phyloP scores from a whole-genome alignment of 2,329 filamentous ascomycete genomes.

The Raffaelea deltoideospora region DNA sequence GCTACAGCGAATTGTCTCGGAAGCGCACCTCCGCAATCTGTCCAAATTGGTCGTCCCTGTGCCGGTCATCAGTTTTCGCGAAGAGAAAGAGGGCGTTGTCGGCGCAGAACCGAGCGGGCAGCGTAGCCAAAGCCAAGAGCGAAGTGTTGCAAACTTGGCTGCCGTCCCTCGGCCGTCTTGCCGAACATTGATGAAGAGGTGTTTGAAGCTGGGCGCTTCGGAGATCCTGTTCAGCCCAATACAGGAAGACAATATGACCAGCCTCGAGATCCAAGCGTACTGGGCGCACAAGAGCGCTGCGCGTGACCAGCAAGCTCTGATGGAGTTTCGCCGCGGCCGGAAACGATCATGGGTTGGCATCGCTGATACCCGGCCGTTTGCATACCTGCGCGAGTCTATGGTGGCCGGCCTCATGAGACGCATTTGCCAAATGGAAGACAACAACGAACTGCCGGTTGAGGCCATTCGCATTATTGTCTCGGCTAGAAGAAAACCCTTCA shows the following conservation, averaged over 20 bases:
- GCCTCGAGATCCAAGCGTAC: slow-evolving; percentile 71
- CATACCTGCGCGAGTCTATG: slow-evolving; percentile 85
- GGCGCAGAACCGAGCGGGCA: too few species aligned
- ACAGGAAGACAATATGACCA: slow-evolving; percentile 55
- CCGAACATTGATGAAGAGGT: slow-evolving; percentile 44
- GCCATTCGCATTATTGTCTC: slow-evolving; percentile 54
- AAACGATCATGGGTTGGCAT: slow-evolving; percentile 89
- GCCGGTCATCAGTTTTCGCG: slow-evolving; percentile 31
- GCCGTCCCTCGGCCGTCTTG: slow-evolving; percentile 22
- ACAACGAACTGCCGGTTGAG: slow-evolving; percentile 46
- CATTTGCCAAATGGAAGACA: slow-evolving; percentile 54
- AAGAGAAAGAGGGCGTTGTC: too few species aligned
- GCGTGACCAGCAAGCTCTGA: slow-evolving; percentile 55
- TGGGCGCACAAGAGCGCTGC: slow-evolving; percentile 62
- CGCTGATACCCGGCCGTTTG: slow-evolving; percentile 70
- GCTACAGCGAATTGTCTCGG: slow-evolving; percentile 40
- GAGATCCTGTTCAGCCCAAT: slow-evolving; percentile 77
- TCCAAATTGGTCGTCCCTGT: slow-evolving; percentile 42
- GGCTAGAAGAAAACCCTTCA: slow-evolving; percentile 45
- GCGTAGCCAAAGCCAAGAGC: too few species aligned
- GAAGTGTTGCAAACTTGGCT: too few species aligned
- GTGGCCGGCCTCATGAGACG: slow-evolving; percentile 80
- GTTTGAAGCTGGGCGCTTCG: slow-evolving; percentile 70
- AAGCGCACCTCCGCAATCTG: slow-evolving; percentile 39
- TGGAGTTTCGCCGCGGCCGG: slow-evolving; percentile 58